These are phyloP conservation scores for Fonsecaea pedrosoi DNA, from an alignment of 2,329 filamentous ascomycete genomes.

Conservation along the genomic window DNA sequence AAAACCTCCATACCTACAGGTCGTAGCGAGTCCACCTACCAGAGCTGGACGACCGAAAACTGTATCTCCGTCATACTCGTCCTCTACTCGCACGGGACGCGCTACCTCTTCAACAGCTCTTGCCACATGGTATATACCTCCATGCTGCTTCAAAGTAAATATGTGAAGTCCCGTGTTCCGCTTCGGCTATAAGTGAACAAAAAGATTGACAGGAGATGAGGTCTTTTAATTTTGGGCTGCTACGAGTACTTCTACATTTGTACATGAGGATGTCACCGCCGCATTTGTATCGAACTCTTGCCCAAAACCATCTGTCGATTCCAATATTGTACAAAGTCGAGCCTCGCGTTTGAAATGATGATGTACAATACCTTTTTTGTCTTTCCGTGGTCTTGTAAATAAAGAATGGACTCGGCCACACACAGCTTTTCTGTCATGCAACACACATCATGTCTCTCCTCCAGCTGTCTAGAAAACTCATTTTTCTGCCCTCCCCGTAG, in stretches of 20 bases:
- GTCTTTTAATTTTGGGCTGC: background rate
- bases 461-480: background rate
- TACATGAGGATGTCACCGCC: background rate
- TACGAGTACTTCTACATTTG: background rate
- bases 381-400: background rate
- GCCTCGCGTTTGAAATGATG: constrained; percentile 7
- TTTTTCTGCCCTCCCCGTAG: background rate
- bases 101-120: background rate
- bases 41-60: background rate
- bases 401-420: background rate
- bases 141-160: no score
- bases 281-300: background rate
- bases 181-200: background rate
- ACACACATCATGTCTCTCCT: background rate
- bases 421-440: background rate
- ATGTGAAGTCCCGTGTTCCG: no score
- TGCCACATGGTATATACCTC: constrained; percentile 12
- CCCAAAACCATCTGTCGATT: constrained; percentile 2
- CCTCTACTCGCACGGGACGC: background rate
- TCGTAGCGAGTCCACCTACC: background rate
- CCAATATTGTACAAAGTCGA: constrained; percentile 17
- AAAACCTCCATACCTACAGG: constrained; percentile 1
- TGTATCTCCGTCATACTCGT: background rate
- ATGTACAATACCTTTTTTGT: constrained; percentile 21
- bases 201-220: background rate